Evolutionary conservation across 805 yeast genomes (phyloP), one percentile per base, ranked within the genome.

Genomic region (Cyberlindnera meyerae): DNA sequence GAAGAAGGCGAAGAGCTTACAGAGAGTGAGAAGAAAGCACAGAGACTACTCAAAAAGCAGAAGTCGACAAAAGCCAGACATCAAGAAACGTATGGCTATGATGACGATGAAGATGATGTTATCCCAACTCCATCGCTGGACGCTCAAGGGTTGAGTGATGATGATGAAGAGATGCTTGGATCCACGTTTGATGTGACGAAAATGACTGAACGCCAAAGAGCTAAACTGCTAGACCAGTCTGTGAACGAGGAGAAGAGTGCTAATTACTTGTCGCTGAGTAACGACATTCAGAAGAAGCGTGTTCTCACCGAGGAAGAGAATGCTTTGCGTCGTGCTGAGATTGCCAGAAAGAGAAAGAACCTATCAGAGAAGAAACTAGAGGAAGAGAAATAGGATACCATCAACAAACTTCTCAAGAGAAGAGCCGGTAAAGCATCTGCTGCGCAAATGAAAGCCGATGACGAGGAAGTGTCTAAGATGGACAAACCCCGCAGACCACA

Each of bases 381-480:
- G 54, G 96, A 86, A 58, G 97, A 93, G 60, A 93, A 93, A 57
- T 75, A 80, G 54, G 97, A 90, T 46, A 89, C 97, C 0, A 70
- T 90, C 46, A 90, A 90, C 58, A 86, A 85, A 57, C 65, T 90
- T 45, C 66, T 90, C 45, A 81, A 85, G 60, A 78, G 89, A 58
- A 72, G 96, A 45, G 96, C 96, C 1, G 77, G 76, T 32, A 82
- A 82, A 55, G 51, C 47, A 0, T 47, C 45, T 8, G 49, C 51
- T 7, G 44, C 52, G 6, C 42, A 39, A 13, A 22, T 47, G 24
- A 45, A 42, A 24, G 44, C 43, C 11, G 54, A 49, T 13, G 53
- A 51, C 8, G 53, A 46, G 16, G 31, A 24, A 9, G 37, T 34
- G 6, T 17, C 26, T 8, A 18, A 13, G 24, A 22, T 29, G 13